Evolutionary conservation across 192 early-diverging fungal species (phyloP).

Genomic region (Podila minutissima): DNA sequence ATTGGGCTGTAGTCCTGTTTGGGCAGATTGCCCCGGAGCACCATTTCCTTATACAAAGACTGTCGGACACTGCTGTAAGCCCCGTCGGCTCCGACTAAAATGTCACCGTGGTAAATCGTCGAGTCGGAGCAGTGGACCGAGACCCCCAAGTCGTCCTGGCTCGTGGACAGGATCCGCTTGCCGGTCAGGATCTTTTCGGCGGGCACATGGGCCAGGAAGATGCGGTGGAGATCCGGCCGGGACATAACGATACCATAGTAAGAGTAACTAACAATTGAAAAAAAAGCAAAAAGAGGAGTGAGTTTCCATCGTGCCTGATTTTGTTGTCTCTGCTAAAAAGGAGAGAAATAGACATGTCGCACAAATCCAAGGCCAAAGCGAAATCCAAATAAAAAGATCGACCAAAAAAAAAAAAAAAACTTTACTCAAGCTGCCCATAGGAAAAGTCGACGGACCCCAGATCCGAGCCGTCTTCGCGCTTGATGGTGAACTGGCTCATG

Average conservation of each 20-base stretch:
- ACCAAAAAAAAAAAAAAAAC: not conserved
- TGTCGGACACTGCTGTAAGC: constrained; percentile 42
- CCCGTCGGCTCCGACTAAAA: constrained; percentile 38
- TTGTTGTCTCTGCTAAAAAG: not conserved
- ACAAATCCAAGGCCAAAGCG: not conserved
- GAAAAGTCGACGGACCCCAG: constrained; percentile 37
- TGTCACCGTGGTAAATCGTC: constrained; percentile 40
- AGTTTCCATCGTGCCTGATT: not conserved
- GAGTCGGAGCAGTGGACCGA: constrained; percentile 29
- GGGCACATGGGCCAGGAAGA: constrained; percentile 24
- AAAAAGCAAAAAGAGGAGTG: not conserved
- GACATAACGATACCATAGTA: constrained; percentile 35
- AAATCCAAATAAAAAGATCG: constrained; percentile 2
- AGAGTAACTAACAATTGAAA: constrained; percentile 16
- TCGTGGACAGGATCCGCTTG: constrained; percentile 24
- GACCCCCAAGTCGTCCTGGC: constrained; percentile 34
- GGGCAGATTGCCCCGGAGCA: constrained; percentile 29
- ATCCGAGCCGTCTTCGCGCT: constrained; percentile 43
- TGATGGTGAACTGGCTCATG: constrained; percentile 51
- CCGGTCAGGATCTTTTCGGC: constrained; percentile 35
- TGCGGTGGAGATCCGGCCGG: constrained; percentile 30
- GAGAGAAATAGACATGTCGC: not conserved
- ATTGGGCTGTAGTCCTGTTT: constrained; percentile 37
- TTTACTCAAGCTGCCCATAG: constrained; percentile 30
- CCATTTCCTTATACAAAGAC: constrained; percentile 29